Conservation (phyloP, 352 stramenopile species). For the Phytophthora pini region DNA sequence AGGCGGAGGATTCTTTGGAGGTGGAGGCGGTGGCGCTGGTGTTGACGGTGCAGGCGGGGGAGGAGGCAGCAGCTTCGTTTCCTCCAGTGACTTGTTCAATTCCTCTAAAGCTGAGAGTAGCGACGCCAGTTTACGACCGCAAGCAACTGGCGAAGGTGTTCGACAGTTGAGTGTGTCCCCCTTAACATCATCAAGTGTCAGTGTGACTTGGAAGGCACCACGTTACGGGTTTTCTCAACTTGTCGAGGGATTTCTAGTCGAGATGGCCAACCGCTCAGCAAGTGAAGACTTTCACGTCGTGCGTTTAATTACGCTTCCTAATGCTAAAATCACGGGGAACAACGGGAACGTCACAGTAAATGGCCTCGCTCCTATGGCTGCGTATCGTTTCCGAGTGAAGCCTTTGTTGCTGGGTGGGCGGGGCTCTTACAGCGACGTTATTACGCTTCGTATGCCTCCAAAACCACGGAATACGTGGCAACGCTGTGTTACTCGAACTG, state of each 20-base stretch:
- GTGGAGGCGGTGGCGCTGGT: conserved; percentile 69
- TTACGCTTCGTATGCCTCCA: conserved; percentile 40
- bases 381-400: conserved; percentile 69
- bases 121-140: conserved; percentile 21
- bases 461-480: conserved; percentile 56
- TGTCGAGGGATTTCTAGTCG: conserved; percentile 56
- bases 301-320: conserved; percentile 33
- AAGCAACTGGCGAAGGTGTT: conserved; percentile 34
- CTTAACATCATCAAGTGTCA: conserved; percentile 45
- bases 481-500: conserved; percentile 36
- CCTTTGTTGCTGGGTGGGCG: conserved; percentile 47
- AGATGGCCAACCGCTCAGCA: conserved; percentile 63
- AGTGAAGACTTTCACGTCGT: conserved; percentile 68
- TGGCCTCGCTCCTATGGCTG: conserved; percentile 30
- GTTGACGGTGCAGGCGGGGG: conserved; percentile 67
- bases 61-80: conserved; percentile 68
- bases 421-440: conserved; percentile 43
- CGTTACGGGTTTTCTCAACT: conserved; percentile 47
- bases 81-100: conserved; percentile 27
- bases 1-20: conserved; percentile 77
- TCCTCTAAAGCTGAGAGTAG: conserved; percentile 10
- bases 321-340: conserved; percentile 7
- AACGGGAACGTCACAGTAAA: conserved; percentile 31
- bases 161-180: conserved; percentile 25
- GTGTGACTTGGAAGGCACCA: conserved; percentile 48